Percentiles rank a stretch among this genome's conserved stretches.
These are phyloP conservation scores for Mycena alexandri DNA, from an alignment of 768 basidiomycete genomes.

Conservation along the genomic window DNA sequence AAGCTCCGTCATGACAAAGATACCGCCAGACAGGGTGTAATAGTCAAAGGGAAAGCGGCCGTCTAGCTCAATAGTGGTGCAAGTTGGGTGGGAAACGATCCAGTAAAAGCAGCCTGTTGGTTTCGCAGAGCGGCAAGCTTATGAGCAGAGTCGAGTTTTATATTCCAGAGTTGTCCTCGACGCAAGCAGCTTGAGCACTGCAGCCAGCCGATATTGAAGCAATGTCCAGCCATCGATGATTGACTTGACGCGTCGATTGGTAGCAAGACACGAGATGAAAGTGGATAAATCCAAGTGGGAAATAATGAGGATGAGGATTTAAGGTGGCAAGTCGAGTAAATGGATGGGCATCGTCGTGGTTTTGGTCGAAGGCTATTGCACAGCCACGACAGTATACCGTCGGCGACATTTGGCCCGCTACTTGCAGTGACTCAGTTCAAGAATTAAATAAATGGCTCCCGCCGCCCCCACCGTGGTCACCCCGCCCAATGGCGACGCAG, in stretches of 20 bases:
- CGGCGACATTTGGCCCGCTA: no score
- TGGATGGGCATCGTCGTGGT: no score
- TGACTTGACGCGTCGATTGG: no score
- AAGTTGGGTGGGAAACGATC: neutral
- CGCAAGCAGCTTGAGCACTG: conserved; percentile 13
- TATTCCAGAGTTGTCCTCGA: conserved; percentile 10
- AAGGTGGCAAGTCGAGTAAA: no score
- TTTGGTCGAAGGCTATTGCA: no score
- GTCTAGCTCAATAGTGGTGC: conserved; percentile 3
- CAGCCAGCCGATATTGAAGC: conserved; percentile 10
- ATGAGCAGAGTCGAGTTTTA: neutral
- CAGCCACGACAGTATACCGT: no score
- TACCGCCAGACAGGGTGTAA: conserved; percentile 13
- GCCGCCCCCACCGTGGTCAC: neutral
- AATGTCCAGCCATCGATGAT: conserved; percentile 8
- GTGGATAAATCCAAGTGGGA: no score
- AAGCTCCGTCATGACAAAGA: conserved; percentile 4
- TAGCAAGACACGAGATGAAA: no score
- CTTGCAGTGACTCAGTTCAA: no score
- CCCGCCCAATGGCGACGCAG: conserved; percentile 19
- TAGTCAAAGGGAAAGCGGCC: neutral
- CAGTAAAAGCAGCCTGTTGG: neutral
- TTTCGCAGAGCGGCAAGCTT: neutral
- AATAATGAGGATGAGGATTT: no score
- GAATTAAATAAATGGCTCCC: no score